Percentiles rank a stretch among this genome's conserved stretches.
Conservation (phyloP, 495 filamentous ascomycete species). For the Talaromyces stipitatus region DNA sequence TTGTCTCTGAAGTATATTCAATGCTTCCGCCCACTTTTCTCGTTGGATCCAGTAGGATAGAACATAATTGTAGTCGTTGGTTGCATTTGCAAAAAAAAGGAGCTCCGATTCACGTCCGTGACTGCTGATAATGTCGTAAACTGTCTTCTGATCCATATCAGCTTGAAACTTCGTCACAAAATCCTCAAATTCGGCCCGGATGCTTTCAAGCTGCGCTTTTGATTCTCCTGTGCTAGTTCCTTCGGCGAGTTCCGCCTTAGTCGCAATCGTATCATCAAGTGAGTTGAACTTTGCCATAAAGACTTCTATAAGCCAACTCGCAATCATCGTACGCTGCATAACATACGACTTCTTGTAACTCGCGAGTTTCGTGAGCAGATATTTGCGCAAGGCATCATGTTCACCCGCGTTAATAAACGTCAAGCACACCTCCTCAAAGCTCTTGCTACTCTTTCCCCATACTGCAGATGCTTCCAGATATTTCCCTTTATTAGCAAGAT, state of each 20-base stretch:
- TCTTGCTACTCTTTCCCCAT: constrained; percentile 92
- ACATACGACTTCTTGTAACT: constrained; percentile 72
- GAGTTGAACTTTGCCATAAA: constrained; percentile 97
- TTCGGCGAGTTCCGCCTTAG: constrained; percentile 75
- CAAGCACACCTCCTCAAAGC: constrained; percentile 91
- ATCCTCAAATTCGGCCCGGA: constrained; percentile 75
- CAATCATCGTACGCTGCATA: constrained; percentile 94
- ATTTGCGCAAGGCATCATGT: constrained; percentile 85
- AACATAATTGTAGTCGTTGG: constrained; percentile 90
- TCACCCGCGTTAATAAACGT: constrained; percentile 84
- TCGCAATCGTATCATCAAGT: constrained; percentile 88
- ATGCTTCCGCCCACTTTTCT: constrained; percentile 84
- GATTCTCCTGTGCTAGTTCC: constrained; percentile 61
- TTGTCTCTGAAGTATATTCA: constrained; percentile 84
- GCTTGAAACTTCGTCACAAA: constrained; percentile 77
- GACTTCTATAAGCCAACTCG: constrained; percentile 89
- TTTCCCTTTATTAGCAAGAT: constrained; percentile 67
- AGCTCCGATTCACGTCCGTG: constrained; percentile 92
- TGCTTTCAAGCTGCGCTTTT: constrained; percentile 57
- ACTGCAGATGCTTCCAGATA: constrained; percentile 80
- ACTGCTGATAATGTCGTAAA: constrained; percentile 91
- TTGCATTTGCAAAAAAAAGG: constrained; percentile 76
- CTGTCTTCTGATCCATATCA: constrained; percentile 84
- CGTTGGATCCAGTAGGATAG: constrained; percentile 95
- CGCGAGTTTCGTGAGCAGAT: constrained; percentile 75